Evolutionary conservation across 768 basidiomycete species (phyloP).

Genomic region (Rhizopogon sp.): DNA sequence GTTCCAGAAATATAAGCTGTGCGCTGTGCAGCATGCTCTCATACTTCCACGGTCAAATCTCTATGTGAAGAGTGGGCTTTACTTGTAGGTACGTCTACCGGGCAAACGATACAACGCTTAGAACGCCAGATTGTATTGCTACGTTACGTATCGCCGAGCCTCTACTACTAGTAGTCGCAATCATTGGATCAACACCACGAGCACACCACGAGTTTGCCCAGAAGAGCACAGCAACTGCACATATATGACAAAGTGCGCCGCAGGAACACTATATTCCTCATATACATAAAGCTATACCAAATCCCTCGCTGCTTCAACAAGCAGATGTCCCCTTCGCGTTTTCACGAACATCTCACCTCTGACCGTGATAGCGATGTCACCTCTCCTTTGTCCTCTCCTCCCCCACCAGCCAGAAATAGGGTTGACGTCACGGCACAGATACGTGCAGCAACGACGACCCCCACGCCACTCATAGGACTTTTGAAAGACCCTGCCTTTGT

Average conservation of each 20-base stretch:
- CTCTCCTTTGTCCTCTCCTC: not conserved
- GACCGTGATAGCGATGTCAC: conserved; percentile 10
- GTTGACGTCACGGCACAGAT: conserved; percentile 34
- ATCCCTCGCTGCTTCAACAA: conserved; percentile 1
- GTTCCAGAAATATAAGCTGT: too few species aligned
- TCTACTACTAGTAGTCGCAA: not conserved
- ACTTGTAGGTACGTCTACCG: not conserved
- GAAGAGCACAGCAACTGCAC: conserved; percentile 2
- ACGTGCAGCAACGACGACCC: conserved; percentile 40
- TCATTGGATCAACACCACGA: conserved; percentile 9
- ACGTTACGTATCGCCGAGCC: not conserved
- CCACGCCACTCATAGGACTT: conserved; percentile 39
- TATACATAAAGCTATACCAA: conserved; percentile 1
- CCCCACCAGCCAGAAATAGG: conserved; percentile 9
- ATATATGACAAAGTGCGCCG: conserved; percentile 3
- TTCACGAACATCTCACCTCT: conserved; percentile 25
- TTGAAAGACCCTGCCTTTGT: conserved; percentile 40
- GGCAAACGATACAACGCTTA: not conserved
- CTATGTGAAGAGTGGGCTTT: not conserved
- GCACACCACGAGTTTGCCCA: conserved; percentile 12
- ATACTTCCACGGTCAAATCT: not conserved
- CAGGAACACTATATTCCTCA: conserved; percentile 1
- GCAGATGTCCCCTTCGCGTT: conserved; percentile 24
- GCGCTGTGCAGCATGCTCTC: not conserved
- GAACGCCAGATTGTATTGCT: not conserved